phyloP scores from a whole-genome alignment of 768 basidiomycete genomes.

The Leucosporidium yakuticum region DNA sequence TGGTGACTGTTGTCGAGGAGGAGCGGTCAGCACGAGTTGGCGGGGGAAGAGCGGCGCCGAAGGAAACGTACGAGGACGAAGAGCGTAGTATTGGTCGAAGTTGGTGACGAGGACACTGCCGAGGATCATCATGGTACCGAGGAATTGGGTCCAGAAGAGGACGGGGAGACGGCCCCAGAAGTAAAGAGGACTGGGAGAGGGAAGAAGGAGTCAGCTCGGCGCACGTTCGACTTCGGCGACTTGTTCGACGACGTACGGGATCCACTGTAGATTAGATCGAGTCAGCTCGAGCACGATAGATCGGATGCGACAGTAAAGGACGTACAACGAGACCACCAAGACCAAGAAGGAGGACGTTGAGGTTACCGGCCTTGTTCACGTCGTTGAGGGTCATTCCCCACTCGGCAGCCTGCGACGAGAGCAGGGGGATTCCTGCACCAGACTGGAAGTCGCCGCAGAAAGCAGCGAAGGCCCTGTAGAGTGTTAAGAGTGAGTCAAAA shows the following conservation, averaged over 20 bases:
- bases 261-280: constrained; percentile 3
- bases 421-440: constrained; percentile 24
- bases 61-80: constrained; percentile 13
- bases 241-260: constrained; percentile 7
- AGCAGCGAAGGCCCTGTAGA: neutral
- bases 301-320: too few relatives aligned
- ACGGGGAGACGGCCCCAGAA: constrained; percentile 32
- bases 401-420: neutral
- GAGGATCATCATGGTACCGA: constrained; percentile 33
- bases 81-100: constrained; percentile 28
- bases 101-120: constrained; percentile 22
- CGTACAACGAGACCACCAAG: constrained; percentile 16
- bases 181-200: constrained; percentile 10
- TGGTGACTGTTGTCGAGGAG: constrained; percentile 12
- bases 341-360: constrained; percentile 30
- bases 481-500: too few relatives aligned
- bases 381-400: constrained; percentile 4
- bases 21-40: too few relatives aligned
- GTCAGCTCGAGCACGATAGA: too few relatives aligned
- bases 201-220: neutral
- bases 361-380: constrained; percentile 31
- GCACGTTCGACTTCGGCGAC: neutral
- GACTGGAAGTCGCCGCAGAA: constrained; percentile 26
- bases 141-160: constrained; percentile 34
- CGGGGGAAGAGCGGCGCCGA: too few relatives aligned